Conservation (phyloP, 805 yeast genomes). For the Monosporozyma siamensis region DNA sequence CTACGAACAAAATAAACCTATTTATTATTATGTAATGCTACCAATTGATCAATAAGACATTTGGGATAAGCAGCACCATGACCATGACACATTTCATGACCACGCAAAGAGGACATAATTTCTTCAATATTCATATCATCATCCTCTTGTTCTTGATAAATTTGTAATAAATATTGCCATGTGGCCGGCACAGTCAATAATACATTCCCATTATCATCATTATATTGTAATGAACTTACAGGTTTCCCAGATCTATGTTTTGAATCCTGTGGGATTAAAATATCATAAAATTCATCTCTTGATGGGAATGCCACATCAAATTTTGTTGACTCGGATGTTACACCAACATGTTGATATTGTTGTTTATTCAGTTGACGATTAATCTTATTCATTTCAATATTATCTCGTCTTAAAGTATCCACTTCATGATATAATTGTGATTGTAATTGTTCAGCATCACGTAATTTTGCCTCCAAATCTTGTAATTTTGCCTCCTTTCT, state of each 20-base stretch:
- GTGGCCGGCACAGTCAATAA: conserved; percentile 67
- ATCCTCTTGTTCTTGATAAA: conserved; percentile 36
- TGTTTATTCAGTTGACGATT: conserved; percentile 41
- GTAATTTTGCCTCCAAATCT: conserved; percentile 53
- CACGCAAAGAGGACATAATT: conserved; percentile 52
- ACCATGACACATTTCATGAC: conserved; percentile 68
- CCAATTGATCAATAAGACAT: conserved; percentile 13
- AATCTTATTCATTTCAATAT: conserved; percentile 49
- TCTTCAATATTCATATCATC: conserved; percentile 40
- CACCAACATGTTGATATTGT: background rate
- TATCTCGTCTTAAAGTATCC: conserved; percentile 44
- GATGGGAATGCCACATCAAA: conserved; percentile 22
- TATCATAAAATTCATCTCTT: conserved; percentile 20
- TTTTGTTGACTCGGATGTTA: too few relatives aligned
- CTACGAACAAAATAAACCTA: too few relatives aligned
- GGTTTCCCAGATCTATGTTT: conserved; percentile 1
- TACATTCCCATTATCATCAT: conserved; percentile 32
- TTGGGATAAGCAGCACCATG: conserved; percentile 40
- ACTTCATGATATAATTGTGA: conserved; percentile 38
- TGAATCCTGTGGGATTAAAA: conserved; percentile 7
- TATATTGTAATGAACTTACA: conserved; percentile 4
- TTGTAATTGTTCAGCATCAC: conserved; percentile 47
- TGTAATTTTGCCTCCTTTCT: conserved; percentile 65
- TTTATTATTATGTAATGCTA: conserved; percentile 1
- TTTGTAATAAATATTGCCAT: conserved; percentile 65